phyloP scores from a whole-genome alignment of 306 rosid species.

The Crotalaria pallida region DNA sequence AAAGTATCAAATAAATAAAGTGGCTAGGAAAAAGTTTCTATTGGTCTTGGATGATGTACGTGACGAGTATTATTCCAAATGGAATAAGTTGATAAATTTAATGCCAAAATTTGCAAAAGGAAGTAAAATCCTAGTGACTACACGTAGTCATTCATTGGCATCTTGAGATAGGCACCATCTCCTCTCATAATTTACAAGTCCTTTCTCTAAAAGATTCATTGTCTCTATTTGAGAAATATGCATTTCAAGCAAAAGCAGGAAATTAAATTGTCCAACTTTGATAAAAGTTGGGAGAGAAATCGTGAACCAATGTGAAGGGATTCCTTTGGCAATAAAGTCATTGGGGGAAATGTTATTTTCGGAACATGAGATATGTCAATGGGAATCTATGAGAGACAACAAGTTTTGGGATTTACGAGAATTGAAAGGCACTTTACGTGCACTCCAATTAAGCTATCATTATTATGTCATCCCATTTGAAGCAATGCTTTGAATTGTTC shows the following conservation, averaged over 20 bases:
- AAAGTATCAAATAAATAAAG: neutral
- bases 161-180: neutral
- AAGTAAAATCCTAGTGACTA: constrained; percentile 22
- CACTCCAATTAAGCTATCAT: constrained; percentile 3
- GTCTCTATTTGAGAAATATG: constrained; percentile 23
- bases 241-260: constrained; percentile 28
- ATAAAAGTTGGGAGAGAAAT: constrained; percentile 9
- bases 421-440: neutral
- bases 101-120: neutral
- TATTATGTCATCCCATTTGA: constrained; percentile 5
- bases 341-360: constrained; percentile 14
- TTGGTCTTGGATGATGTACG: constrained; percentile 15
- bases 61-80: neutral
- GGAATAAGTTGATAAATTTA: neutral
- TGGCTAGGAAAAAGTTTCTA: constrained; percentile 16
- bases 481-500: constrained; percentile 1
- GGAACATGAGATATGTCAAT: no score
- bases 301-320: constrained; percentile 25
- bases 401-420: neutral
- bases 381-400: constrained; percentile 2
- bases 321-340: constrained; percentile 35
- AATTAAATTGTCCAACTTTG: neutral
- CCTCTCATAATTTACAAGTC: neutral
- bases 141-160: neutral
- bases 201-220: no score